Base-by-base conservation (phyloP, 2,329 filamentous ascomycete genomes). In the Elsinoe arachidis region DNA sequence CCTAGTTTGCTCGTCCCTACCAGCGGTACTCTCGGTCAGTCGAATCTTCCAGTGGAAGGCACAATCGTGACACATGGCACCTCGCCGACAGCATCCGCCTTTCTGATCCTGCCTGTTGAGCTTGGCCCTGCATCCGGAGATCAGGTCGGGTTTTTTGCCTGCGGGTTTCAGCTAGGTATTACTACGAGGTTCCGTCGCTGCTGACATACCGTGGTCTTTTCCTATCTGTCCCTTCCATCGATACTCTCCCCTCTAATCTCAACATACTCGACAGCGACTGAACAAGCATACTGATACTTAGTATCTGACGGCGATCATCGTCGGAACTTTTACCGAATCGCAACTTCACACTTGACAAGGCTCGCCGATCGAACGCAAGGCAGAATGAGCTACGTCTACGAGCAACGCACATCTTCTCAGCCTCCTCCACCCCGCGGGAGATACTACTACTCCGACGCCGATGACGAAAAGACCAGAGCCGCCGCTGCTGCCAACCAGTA, bases 381-480 rank as follows among this genome's bases (percentile, higher is more conserved):
- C 49, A 26, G 2, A 21, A 53, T 53, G 49, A 53, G 49, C 41
- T 56, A 56, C 41, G 54, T 38, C 26, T 56, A 56, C 33, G 37
- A 43, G 23, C 54, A 69, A 46, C 54, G 54, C 54, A 49, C 39
- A 30, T 38, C 54, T 17, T 47, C 54, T 17, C 54, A 56, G 41
- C 39, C 39, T 35, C 39, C 53, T 33, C 53, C 53, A 46, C 37
- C 3, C 26, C 26, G 53, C 10, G 23, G 15, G 35, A 41, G 54
- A 14, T 56, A 56, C 19, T 43, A 47, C 54, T 56, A 47, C 30
- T 56, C 54, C 5, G 54, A 56, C 30, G 54, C 54, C 41, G 54
- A 56, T 14, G 54, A 56, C 7, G 54, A 56, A 15, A 30, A 11
- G 47, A 30, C 47, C 4, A 21, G 38, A 46, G 21, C 6, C 26